Base-by-base conservation (phyloP, 2,329 filamentous ascomycete species). In the Penicillium sp. region DNA sequence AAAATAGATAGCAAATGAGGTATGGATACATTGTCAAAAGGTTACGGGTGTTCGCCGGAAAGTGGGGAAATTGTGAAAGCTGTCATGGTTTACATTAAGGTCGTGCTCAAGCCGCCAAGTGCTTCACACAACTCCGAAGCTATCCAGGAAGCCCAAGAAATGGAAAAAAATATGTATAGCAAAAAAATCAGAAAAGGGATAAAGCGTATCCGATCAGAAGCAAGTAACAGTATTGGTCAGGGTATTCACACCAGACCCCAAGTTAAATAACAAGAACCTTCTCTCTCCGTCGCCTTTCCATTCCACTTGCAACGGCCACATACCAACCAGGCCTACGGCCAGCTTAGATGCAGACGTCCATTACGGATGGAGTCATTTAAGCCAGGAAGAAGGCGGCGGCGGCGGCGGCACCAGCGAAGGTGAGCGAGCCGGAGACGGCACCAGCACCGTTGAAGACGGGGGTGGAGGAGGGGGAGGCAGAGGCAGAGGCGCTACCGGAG, bases 331-430 rank as follows among this genome's bases (percentile, higher is more conserved):
- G 38, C 35, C 47, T 24, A 20, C 39, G 49, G 45, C 33, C 46
- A 18, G 47, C 38, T 28, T 44, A 51, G 47, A 43, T 36, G n/a
- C 14, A 55, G 41, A 28, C 47, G 36, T 42, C 54, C 53, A 55
- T 56, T 47, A 54, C 18, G 33, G 51, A 57, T 50, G 53, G 46
- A 48, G 39, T 61, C 51, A 65, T 63, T 65, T 69, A 69, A 55
- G 65, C 65, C 46, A 69, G 56, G 62, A 69, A 54, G 64, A 65
- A 63, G 51, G 65, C 66, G 10, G 63, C 64, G 24, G 52, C 57
- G 50, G 65, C 66, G 44, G 64, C 64, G 18, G 46, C 55, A 60
- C 66, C 66, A 40, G 64, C 66, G 55, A 68, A 59, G 54, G 57
- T 53, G 51, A 68, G 51, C 50, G 66, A 69, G 58, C 61, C 61